Evolutionary conservation across 495 filamentous ascomycete species (phyloP).

Genomic region (Neurospora sp.): DNA sequence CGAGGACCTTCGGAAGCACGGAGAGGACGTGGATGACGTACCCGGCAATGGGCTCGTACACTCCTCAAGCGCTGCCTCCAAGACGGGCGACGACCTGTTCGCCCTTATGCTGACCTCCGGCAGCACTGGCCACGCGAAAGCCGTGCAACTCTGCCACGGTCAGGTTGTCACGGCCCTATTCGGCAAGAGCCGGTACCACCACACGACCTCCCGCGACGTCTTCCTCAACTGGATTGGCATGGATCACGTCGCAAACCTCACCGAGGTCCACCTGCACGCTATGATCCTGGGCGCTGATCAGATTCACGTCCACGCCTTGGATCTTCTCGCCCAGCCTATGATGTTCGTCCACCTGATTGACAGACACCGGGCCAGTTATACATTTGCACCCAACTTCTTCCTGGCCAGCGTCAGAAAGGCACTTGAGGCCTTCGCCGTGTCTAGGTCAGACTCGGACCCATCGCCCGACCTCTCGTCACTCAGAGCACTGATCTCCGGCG

Average conservation of each 20-base stretch:
- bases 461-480: constrained; percentile 2
- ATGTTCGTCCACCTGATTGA: constrained; percentile 33
- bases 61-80: background rate
- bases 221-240: constrained; percentile 45
- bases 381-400: constrained; percentile 53
- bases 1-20: background rate
- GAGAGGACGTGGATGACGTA: background rate
- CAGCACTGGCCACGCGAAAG: constrained; percentile 45
- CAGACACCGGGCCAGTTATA: constrained; percentile 31
- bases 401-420: constrained; percentile 21
- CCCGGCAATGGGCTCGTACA: background rate
- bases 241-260: constrained; percentile 45
- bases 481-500: constrained; percentile 11
- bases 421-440: background rate
- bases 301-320: constrained; percentile 35
- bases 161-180: constrained; percentile 38
- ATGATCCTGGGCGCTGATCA: constrained; percentile 31
- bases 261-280: constrained; percentile 42
- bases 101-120: constrained; percentile 51
- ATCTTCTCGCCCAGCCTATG: constrained; percentile 32
- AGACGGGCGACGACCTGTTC: constrained; percentile 9
- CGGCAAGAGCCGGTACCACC: constrained; percentile 27
- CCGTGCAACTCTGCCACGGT: constrained; percentile 33
- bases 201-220: constrained; percentile 2
- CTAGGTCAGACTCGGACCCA: constrained; percentile 10